Percentiles rank a stretch among this genome's conserved stretches.
Conservation (phyloP, 345 rosid genomes). For the Cochlearia excelsa region DNA sequence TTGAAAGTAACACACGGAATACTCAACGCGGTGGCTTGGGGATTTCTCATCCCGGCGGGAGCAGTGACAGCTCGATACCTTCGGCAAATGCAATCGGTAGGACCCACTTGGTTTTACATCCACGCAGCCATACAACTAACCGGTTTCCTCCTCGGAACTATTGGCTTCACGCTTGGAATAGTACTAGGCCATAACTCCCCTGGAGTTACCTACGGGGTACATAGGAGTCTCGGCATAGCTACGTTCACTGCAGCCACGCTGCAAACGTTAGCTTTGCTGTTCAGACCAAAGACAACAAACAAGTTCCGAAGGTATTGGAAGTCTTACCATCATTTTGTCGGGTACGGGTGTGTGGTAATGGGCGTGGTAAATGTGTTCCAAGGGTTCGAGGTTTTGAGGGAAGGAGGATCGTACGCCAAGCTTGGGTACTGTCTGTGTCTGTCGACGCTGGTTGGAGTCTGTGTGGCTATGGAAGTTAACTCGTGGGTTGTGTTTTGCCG, state of each 20-base stretch:
- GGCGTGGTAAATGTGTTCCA: conserved; percentile 97
- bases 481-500: conserved; percentile 93
- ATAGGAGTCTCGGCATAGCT: conserved; percentile 74
- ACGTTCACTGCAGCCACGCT: conserved; percentile 54
- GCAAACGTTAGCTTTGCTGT: conserved; percentile 78
- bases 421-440: conserved; percentile 72
- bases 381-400: conserved; percentile 88
- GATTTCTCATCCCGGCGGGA: conserved; percentile 67
- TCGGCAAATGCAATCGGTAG: conserved; percentile 59
- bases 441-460: conserved; percentile 66
- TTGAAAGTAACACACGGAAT: conserved; percentile 57
- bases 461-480: conserved; percentile 85
- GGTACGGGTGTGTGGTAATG: conserved; percentile 79
- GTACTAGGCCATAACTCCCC: conserved; percentile 66
- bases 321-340: conserved; percentile 94
- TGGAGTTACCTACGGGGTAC: conserved; percentile 66
- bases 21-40: conserved; percentile 76
- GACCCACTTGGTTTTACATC: conserved; percentile 85
- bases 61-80: conserved; percentile 70
- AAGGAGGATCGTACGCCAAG: conserved; percentile 63
- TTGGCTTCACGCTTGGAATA: conserved; percentile 73
- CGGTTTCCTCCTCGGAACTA: conserved; percentile 57
- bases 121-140: conserved; percentile 69
- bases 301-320: conserved; percentile 92
- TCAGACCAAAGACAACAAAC: conserved; percentile 82